A percentile compares a stretch with the other conserved stretches of the same genome.
Conservation (phyloP, 805 yeast genomes). For the Pichia membranifaciens region DNA sequence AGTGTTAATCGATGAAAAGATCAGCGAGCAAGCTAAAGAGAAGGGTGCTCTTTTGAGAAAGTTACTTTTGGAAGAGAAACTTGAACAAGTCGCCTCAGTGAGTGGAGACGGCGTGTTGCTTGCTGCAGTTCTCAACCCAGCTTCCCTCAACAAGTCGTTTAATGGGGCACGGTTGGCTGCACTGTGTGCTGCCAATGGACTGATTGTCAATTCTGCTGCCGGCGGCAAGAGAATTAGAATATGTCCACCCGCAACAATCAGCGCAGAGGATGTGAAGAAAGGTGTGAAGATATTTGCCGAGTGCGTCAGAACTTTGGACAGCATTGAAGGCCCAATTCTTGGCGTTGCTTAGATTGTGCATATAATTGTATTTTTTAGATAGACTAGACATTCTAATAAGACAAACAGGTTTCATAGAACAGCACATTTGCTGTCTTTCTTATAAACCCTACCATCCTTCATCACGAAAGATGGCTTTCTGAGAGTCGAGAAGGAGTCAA, state of each 20-base stretch:
- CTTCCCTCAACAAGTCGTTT: slow-evolving; percentile 11
- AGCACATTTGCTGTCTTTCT: slow-evolving; percentile 26
- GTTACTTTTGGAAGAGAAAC: slow-evolving; percentile 13
- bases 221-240: slow-evolving; percentile 24
- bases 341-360: neutral
- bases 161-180: slow-evolving; percentile 20
- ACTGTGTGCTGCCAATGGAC: slow-evolving; percentile 22
- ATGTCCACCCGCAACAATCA: slow-evolving; percentile 26
- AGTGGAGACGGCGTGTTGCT: slow-evolving; percentile 24
- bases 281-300: slow-evolving; percentile 24
- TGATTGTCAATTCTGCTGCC: slow-evolving; percentile 19
- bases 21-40: slow-evolving; percentile 15
- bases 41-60: slow-evolving; percentile 20
- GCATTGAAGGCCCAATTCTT: slow-evolving; percentile 12
- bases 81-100: slow-evolving; percentile 16
- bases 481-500: slow-evolving; percentile 13
- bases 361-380: too few species aligned
- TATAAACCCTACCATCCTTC: slow-evolving; percentile 26
- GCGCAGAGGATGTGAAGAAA: slow-evolving; percentile 15
- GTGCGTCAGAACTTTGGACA: slow-evolving; percentile 14
- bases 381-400: too few species aligned
- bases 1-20: slow-evolving; percentile 24
- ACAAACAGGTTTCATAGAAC: too few species aligned
- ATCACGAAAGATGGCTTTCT: slow-evolving; percentile 23
- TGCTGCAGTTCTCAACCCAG: slow-evolving; percentile 20